Evolutionary conservation across 345 rosid genomes (phyloP).

Genomic region (Eucalyptus marginata): DNA sequence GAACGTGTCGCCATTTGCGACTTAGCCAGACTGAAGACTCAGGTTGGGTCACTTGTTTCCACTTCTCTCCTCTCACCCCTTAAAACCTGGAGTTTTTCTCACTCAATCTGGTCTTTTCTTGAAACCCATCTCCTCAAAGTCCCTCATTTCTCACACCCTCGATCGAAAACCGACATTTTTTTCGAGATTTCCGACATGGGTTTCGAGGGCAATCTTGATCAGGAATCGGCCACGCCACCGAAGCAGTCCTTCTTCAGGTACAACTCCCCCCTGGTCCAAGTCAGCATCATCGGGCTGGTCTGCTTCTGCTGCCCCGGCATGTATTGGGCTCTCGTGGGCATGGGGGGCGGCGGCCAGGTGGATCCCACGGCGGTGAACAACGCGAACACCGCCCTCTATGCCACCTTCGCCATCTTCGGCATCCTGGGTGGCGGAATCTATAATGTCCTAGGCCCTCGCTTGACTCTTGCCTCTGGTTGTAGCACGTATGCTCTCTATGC

Average conservation of each 20-base stretch:
- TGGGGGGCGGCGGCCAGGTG: conserved; percentile 95
- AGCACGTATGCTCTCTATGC: conserved; percentile 60
- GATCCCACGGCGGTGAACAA: conserved; percentile 71
- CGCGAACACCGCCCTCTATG: conserved; percentile 66
- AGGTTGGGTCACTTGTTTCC: neutral
- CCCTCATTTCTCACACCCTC: neutral
- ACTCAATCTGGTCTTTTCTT: neutral
- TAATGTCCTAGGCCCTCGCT: conserved; percentile 53
- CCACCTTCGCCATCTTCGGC: conserved; percentile 46
- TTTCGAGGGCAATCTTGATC: neutral
- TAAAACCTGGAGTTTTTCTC: neutral
- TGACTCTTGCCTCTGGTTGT: conserved; percentile 62
- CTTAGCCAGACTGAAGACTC: neutral
- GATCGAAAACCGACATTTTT: neutral
- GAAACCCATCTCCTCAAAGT: neutral
- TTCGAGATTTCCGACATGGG: neutral
- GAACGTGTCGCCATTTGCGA: neutral
- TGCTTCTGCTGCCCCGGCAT: conserved; percentile 96
- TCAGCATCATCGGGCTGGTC: conserved; percentile 62
- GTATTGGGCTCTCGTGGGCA: conserved; percentile 90
- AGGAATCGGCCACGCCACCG: neutral
- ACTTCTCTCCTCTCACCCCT: neutral
- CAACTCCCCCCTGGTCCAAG: conserved; percentile 75
- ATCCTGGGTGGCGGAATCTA: conserved; percentile 57
- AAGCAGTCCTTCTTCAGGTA: conserved; percentile 21